Conservation (phyloP, 805 yeast species). For the Cyberlindnera meyerae region DNA sequence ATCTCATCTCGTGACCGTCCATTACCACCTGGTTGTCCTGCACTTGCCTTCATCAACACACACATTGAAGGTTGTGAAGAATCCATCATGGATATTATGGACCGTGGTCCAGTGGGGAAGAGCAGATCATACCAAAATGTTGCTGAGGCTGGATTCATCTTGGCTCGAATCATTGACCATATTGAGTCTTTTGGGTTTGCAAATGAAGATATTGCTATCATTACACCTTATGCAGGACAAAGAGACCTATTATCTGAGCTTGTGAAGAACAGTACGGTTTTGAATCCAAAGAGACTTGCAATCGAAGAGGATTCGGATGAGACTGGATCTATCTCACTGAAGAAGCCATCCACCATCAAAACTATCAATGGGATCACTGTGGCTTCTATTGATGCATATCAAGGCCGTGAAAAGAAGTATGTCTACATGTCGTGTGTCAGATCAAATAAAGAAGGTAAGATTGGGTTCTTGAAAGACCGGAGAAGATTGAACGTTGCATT, state of each 20-base stretch:
- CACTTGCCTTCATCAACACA: constrained; percentile 50
- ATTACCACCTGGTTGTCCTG: constrained; percentile 56
- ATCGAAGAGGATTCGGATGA: constrained; percentile 52
- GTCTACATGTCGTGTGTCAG: constrained; percentile 75
- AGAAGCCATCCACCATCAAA: constrained; percentile 20
- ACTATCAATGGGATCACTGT: constrained; percentile 41
- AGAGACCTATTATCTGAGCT: constrained; percentile 53
- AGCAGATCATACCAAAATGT: constrained; percentile 49
- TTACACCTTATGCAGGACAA: constrained; percentile 76
- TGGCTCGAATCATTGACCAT: constrained; percentile 48
- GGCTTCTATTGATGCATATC: constrained; percentile 77
- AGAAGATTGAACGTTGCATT: constrained; percentile 68
- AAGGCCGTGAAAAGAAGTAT: constrained; percentile 80
- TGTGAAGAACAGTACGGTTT: constrained; percentile 43
- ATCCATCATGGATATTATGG: too few species aligned
- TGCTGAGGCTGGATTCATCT: constrained; percentile 46
- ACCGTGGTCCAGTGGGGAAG: too few species aligned
- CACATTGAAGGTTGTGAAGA: too few species aligned
- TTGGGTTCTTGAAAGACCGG: constrained; percentile 59
- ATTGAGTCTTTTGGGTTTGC: too few species aligned
- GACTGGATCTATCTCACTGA: constrained; percentile 35
- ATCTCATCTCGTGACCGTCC: constrained; percentile 47
- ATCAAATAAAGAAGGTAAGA: constrained; percentile 43
- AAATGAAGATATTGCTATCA: constrained; percentile 57
- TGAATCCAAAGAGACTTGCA: constrained; percentile 49